A percentile compares a stretch with the other conserved stretches of the same genome.
Conservation (phyloP, 192 early-diverging fungal genomes). For the Podila verticillata region DNA sequence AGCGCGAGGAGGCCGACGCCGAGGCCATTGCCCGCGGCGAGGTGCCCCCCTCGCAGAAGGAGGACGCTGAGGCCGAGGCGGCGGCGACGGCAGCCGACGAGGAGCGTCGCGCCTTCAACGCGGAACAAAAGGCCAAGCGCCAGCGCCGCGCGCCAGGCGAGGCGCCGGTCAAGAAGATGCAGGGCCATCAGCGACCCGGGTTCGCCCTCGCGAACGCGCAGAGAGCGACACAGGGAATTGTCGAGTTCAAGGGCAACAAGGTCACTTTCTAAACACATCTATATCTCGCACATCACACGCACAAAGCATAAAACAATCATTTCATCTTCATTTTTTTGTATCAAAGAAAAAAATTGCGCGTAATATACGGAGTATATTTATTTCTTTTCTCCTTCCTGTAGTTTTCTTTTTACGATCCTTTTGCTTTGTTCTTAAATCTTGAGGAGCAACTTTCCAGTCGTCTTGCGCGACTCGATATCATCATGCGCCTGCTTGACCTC, state of each 20-base stretch:
- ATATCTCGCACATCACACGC: not conserved
- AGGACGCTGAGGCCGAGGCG: constrained; percentile 1
- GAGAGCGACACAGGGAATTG: constrained; percentile 54
- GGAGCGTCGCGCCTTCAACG: constrained; percentile 20
- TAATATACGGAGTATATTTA: not conserved
- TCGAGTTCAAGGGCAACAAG: constrained; percentile 74
- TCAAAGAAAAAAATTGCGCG: too few relatives aligned
- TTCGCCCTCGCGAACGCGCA: constrained; percentile 56
- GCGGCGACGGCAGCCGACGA: constrained; percentile 19
- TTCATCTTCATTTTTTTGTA: too few relatives aligned
- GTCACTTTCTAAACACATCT: constrained; percentile 65
- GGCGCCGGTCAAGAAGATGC: constrained; percentile 33
- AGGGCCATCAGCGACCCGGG: constrained; percentile 56
- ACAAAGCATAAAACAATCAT: too few relatives aligned
- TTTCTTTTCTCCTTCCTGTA: not conserved
- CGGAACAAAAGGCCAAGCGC: constrained; percentile 43
- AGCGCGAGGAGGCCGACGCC: constrained; percentile 48
- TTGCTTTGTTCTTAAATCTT: constrained; percentile 52
- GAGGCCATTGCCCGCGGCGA: constrained; percentile 34
- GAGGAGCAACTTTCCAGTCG: constrained; percentile 77
- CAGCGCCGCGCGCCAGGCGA: constrained; percentile 40
- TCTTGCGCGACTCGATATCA: constrained; percentile 79
- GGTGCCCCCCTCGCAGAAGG: constrained; percentile 20
- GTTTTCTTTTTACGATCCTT: not conserved
- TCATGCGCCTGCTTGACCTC: constrained; percentile 81